Evolutionary conservation across 1,139 yeast species (phyloP).

Genomic region (Candida sp.): DNA sequence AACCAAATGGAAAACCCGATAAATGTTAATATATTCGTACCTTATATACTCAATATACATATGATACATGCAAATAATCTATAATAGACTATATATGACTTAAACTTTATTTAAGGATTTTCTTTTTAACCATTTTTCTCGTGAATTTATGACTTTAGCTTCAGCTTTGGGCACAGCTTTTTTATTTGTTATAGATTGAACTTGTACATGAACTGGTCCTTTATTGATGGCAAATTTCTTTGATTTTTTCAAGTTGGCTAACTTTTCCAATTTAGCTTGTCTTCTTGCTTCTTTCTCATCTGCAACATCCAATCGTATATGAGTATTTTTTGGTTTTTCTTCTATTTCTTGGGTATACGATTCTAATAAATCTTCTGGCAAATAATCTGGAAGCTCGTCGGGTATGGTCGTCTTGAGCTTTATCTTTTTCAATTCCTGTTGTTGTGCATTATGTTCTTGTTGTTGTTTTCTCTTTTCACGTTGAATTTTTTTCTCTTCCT

Average conservation of each 20-base stretch:
- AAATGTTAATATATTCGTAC: background rate
- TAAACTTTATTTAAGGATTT: constrained; percentile 43
- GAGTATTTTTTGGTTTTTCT: constrained; percentile 20
- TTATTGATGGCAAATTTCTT: constrained; percentile 38
- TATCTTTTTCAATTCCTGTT: constrained; percentile 33
- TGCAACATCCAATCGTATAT: constrained; percentile 35
- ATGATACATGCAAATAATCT: constrained; percentile 2
- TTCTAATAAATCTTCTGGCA: constrained; percentile 48
- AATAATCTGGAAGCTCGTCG: constrained; percentile 43
- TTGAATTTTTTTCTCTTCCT: constrained; percentile 30
- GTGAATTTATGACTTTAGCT: constrained; percentile 34
- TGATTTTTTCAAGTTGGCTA: constrained; percentile 36
- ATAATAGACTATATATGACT: constrained; percentile 1
- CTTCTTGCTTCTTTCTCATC: constrained; percentile 19
- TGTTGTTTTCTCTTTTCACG: constrained; percentile 50
- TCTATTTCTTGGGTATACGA: constrained; percentile 15
- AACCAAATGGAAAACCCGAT: constrained; percentile 1
- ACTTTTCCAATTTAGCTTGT: constrained; percentile 37
- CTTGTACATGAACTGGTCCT: constrained; percentile 58
- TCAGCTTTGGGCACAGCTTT: constrained; percentile 47
- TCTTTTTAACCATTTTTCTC: constrained; percentile 61
- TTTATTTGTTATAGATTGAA: constrained; percentile 22
- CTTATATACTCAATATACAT: background rate
- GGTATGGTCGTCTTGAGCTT: constrained; percentile 10
- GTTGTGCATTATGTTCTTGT: constrained; percentile 47